phyloP scores from a whole-genome alignment of 148 eudicot species.

The Linanthus parryae region DNA sequence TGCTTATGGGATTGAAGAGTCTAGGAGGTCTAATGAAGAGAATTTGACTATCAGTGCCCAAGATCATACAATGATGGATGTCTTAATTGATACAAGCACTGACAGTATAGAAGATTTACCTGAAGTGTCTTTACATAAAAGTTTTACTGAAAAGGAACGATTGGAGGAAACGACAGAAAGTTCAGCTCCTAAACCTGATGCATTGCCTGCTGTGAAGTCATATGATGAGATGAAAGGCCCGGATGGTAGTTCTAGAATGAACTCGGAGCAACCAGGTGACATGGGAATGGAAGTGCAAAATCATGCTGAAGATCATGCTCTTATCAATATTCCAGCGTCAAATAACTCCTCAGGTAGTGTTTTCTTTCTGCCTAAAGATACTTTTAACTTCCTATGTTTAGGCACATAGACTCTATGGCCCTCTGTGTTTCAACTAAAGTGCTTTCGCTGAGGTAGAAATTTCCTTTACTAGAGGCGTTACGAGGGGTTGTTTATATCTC shows the following conservation, averaged over 20 bases:
- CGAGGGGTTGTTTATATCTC: too few relatives aligned
- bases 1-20: conserved; percentile 9
- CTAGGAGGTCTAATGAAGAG: conserved; percentile 4
- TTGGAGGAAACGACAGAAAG: conserved; percentile 11
- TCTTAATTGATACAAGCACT: conserved; percentile 12
- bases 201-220: conserved; percentile 10
- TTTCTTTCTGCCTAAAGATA: not conserved
- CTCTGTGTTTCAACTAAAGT: too few relatives aligned
- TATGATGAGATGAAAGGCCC: conserved; percentile 12
- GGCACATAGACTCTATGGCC: not conserved
- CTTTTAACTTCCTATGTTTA: not conserved
- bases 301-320: conserved; percentile 12
- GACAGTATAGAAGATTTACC: conserved; percentile 13
- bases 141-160: conserved; percentile 25
- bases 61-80: conserved; percentile 12
- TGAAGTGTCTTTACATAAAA: conserved; percentile 20
- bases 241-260: conserved; percentile 14
- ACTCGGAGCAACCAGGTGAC: conserved; percentile 11
- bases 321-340: conserved; percentile 3
- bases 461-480: too few relatives aligned
- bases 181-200: conserved; percentile 6
- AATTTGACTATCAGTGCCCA: conserved; percentile 17
- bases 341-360: conserved; percentile 24
- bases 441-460: too few relatives aligned
- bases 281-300: conserved; percentile 21